Percentiles rank a stretch among this genome's conserved stretches.
These are phyloP conservation scores for Aspergillus pseudoglaucus DNA, from an alignment of 2,329 filamentous ascomycete species.

Conservation along the genomic window DNA sequence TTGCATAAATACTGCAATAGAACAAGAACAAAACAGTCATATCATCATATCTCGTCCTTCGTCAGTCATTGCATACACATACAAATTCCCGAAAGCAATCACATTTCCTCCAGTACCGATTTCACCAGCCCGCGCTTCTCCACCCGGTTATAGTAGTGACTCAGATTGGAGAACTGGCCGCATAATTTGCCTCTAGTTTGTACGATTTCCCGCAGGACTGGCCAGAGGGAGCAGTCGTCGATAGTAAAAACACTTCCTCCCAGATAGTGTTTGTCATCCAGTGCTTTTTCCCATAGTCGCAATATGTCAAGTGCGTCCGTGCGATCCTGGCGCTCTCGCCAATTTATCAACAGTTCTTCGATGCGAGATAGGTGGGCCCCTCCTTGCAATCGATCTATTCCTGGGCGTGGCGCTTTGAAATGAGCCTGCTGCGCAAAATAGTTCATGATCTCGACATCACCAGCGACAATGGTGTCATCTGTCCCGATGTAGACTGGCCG, in stretches of 20 bases:
- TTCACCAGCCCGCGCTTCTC: conserved; percentile 33
- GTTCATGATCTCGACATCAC: conserved; percentile 26
- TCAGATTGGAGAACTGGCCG: conserved; percentile 24
- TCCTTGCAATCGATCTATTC: conserved; percentile 21
- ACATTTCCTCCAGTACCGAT: conserved; percentile 23
- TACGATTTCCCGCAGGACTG: conserved; percentile 34
- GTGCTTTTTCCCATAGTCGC: conserved; percentile 26
- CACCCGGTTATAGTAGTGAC: conserved; percentile 33
- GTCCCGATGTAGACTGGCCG: conserved; percentile 23
- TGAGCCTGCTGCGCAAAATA: conserved; percentile 20
- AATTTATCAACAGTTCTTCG: conserved; percentile 21
- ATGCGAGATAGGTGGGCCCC: conserved; percentile 24
- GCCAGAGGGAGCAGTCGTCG: conserved; percentile 41
- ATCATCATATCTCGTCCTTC: not conserved
- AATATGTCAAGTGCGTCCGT: conserved; percentile 14
- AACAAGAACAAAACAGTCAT: not conserved
- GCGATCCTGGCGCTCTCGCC: conserved; percentile 19
- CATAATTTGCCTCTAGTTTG: conserved; percentile 17
- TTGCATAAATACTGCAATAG: not conserved
- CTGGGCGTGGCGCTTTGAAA: conserved; percentile 17
- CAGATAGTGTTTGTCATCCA: conserved; percentile 29
- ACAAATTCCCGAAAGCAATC: not conserved
- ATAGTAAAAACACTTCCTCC: conserved; percentile 30
- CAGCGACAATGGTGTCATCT: conserved; percentile 22
- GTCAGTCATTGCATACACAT: not conserved